Evolutionary conservation across 2,329 filamentous ascomycete species (phyloP).

Genomic region (Zymoseptoria passerinii): DNA sequence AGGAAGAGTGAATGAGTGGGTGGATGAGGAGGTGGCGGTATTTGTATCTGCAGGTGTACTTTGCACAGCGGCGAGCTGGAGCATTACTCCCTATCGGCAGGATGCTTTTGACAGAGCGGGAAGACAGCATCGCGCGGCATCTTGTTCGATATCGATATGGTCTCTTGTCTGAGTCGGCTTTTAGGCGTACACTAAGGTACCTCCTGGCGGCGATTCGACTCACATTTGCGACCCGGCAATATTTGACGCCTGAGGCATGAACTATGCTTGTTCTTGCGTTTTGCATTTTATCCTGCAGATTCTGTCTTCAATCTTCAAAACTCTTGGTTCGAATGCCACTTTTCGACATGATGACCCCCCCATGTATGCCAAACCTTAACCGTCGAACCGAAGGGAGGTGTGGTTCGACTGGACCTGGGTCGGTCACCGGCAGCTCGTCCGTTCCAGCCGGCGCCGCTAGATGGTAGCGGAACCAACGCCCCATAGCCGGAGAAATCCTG

Average conservation of each 20-base stretch:
- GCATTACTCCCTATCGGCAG: background rate
- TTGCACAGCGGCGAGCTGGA: background rate
- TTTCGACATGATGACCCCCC: background rate
- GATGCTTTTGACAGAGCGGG: background rate
- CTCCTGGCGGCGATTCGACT: too few species aligned
- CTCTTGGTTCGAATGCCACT: background rate
- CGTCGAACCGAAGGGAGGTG: background rate
- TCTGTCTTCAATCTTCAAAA: too few species aligned
- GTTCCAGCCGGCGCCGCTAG: background rate
- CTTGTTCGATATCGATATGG: background rate
- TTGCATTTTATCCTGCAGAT: too few species aligned
- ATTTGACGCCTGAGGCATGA: background rate
- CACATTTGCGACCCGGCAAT: background rate
- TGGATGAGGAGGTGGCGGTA: background rate
- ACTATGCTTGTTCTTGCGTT: background rate
- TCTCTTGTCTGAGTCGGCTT: background rate
- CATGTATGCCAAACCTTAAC: background rate
- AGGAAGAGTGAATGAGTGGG: constrained; percentile 32
- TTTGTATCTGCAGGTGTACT: background rate
- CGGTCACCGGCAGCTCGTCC: background rate
- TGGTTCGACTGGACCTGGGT: background rate
- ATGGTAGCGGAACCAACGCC: background rate
- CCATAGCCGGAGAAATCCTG: background rate
- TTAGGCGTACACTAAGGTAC: too few species aligned
- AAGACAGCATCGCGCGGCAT: background rate